These are phyloP conservation scores for Craterostigma plantagineum DNA, from an alignment of 257 asterid species.

Conservation along the genomic window DNA sequence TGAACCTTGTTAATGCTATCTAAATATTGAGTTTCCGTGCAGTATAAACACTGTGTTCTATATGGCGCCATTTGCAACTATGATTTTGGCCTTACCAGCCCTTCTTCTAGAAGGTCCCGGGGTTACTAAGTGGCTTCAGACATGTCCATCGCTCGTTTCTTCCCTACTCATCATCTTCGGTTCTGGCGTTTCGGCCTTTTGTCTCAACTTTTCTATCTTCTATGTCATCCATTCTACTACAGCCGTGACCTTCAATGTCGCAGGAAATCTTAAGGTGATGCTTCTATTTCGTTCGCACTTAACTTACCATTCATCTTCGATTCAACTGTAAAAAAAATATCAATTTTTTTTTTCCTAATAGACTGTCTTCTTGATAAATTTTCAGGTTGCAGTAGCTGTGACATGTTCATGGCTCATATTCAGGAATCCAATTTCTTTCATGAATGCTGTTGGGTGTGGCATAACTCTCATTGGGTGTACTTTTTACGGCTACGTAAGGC, in stretches of 20 bases:
- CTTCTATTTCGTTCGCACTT: background rate
- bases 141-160: conserved; percentile 37
- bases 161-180: conserved; percentile 55
- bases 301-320: too few relatives aligned
- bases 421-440: conserved; percentile 59
- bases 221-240: conserved; percentile 94
- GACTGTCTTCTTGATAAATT: background rate
- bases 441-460: conserved; percentile 70
- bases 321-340: too few relatives aligned
- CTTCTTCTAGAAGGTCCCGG: conserved; percentile 75
- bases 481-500: conserved; percentile 81
- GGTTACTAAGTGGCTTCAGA: conserved; percentile 50
- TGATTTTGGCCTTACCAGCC: conserved; percentile 84
- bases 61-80: conserved; percentile 91
- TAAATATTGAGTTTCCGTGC: too few relatives aligned
- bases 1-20: too few relatives aligned
- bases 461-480: conserved; percentile 79
- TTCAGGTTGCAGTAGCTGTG: conserved; percentile 96
- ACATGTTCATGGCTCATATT: conserved; percentile 87
- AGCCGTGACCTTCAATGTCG: conserved; percentile 95
- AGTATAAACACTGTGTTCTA: conserved; percentile 91
- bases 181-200: conserved; percentile 85
- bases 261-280: conserved; percentile 87
- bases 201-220: conserved; percentile 85
- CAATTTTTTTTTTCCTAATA: too few relatives aligned